Evolutionary conservation across 2,329 filamentous ascomycete genomes (phyloP), one percentile per base, ranked within the genome.

Genomic region (Diaporthe sp.): DNA sequence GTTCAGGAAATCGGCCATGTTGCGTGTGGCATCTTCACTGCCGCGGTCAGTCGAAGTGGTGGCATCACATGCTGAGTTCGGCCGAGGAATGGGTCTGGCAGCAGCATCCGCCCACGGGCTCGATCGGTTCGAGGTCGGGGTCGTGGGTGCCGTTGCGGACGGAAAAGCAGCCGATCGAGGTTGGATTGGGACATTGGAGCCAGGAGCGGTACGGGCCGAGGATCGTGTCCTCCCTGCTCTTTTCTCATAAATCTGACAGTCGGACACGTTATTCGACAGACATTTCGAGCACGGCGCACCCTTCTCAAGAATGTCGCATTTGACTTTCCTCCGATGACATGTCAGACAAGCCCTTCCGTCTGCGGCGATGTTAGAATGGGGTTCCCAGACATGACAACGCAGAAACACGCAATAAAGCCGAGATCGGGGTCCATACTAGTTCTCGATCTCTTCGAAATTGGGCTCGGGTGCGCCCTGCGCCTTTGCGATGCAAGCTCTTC

Each of bases 341-440:
- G 60, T 64, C 4, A 64, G 25, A 22, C 60, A 64, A 2, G 60
- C 60, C 15, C 40, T 30, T 28, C 58, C 58, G n/a, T 61, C 58
- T 61, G 58, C 15, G 8, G 38, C 35, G 15, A 61, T 40, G 35
- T 61, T 42, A 61, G 40, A 19, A 42, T 61, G 38, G 22, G 35
- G n/a, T n/a, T 61, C 38, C 30, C n/a, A 13, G 35, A 61, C 2
- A 22, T 25, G 57, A 40, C 35, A 42, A 42, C n/a, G 58, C 35
- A 61, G n/a, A 61, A 13, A 4, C 38, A 42, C 8, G 13, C n/a
- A 17, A 12, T 8, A 61, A 42, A 42, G n/a, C 58, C 58, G 58
- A 61, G n/a, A 42, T 61, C 58, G 58, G 58, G 38, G 58, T 19
- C 35, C 58, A 58, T 61, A 61, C 58, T 61, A 30, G 58, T 61